Conservation (phyloP, 495 filamentous ascomycete genomes). For the Neurospora sp. region DNA sequence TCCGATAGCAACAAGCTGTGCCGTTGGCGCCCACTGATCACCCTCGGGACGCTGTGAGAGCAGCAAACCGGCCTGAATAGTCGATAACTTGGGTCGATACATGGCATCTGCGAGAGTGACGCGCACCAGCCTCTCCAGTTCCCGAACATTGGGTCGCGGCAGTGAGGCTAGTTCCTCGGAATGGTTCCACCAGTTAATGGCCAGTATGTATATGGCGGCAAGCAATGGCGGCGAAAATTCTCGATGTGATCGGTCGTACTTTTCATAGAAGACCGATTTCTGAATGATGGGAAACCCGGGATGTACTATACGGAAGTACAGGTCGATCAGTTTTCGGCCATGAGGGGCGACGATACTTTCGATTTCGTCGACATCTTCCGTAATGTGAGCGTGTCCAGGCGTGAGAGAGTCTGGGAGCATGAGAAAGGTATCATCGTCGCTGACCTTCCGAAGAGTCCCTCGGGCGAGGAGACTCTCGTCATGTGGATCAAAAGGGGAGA, state of each 20-base stretch:
- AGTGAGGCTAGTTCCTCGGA: conserved; percentile 53
- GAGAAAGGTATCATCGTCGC: conserved; percentile 73
- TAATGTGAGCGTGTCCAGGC: conserved; percentile 47
- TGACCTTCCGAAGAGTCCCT: conserved; percentile 67
- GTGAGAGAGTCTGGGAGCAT: conserved; percentile 59
- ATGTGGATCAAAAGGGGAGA: conserved; percentile 58
- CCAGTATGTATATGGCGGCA: conserved; percentile 81
- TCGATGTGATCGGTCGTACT: conserved; percentile 63
- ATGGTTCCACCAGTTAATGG: conserved; percentile 81
- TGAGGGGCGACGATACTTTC: conserved; percentile 75
- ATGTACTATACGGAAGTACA: conserved; percentile 83
- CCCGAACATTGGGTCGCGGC: conserved; percentile 60
- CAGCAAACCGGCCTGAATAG: conserved; percentile 82
- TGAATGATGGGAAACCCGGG: conserved; percentile 85
- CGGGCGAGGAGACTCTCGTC: conserved; percentile 59
- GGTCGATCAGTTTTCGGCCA: conserved; percentile 67
- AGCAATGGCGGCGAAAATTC: conserved; percentile 76
- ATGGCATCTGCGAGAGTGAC: conserved; percentile 65
- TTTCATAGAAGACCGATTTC: conserved; percentile 77
- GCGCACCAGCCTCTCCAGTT: conserved; percentile 68
- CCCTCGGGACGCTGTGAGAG: conserved; percentile 81
- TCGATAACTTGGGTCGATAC: conserved; percentile 79
- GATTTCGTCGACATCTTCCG: conserved; percentile 64
- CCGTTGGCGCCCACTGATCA: conserved; percentile 76
- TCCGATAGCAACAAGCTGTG: conserved; percentile 68